Evolutionary conservation across 2,329 filamentous ascomycete species (phyloP).

Genomic region (Aspergillus texensis): DNA sequence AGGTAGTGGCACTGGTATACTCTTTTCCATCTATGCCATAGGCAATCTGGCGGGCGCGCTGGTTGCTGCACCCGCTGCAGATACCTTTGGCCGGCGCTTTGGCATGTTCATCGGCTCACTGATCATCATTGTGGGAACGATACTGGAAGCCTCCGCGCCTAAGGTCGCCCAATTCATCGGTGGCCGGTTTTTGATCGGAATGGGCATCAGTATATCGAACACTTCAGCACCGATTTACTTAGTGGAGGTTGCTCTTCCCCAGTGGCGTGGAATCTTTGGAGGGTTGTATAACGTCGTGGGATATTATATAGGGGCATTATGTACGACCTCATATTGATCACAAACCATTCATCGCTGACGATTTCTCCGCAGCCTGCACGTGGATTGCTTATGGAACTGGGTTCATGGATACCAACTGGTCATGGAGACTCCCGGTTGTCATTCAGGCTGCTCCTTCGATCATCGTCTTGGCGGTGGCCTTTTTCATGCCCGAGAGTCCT

Average conservation of each 20-base stretch:
- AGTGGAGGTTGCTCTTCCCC: conserved; percentile 34
- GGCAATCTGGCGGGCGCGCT: conserved; percentile 49
- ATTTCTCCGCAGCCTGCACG: conserved; percentile 6
- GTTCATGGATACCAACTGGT: conserved; percentile 27
- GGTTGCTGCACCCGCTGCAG: conserved; percentile 47
- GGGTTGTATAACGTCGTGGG: conserved; percentile 33
- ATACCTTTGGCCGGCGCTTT: conserved; percentile 48
- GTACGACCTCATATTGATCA: background rate
- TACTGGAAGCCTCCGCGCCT: conserved; percentile 26
- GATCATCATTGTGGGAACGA: conserved; percentile 30
- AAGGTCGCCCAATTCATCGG: conserved; percentile 30
- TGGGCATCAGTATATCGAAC: conserved; percentile 41
- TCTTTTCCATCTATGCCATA: conserved; percentile 47
- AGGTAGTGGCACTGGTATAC: conserved; percentile 47
- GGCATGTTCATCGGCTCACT: conserved; percentile 47
- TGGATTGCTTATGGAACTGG: conserved; percentile 29
- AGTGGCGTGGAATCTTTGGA: conserved; percentile 30
- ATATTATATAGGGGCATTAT: conserved; percentile 18
- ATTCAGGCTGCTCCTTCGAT: conserved; percentile 51
- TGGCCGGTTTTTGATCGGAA: conserved; percentile 35
- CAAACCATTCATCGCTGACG: background rate
- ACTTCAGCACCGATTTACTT: conserved; percentile 33
- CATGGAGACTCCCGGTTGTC: conserved; percentile 64
- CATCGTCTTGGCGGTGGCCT: conserved; percentile 54
- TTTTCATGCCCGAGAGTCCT: conserved; percentile 64